These are phyloP conservation scores for Trichophyton benhamiae DNA, from an alignment of 2,329 filamentous ascomycete genomes.

Conservation along the genomic window DNA sequence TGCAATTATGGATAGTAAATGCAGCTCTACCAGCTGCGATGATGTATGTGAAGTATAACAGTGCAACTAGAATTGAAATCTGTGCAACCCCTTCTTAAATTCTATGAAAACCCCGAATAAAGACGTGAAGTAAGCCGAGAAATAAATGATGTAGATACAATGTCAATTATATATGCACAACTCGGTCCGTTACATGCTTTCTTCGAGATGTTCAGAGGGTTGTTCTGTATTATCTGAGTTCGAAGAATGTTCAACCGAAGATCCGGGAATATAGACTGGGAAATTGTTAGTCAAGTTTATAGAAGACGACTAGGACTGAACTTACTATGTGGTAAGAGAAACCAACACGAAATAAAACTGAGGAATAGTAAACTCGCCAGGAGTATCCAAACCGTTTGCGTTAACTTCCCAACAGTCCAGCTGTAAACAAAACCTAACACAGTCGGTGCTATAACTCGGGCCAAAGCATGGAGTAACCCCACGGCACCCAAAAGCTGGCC, in stretches of 20 bases:
- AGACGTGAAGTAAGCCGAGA: neutral
- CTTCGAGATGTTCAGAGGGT: neutral
- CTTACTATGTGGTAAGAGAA: conserved; percentile 64
- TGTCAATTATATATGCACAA: neutral
- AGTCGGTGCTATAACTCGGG: conserved; percentile 65
- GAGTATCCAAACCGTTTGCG: conserved; percentile 73
- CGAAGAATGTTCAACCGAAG: neutral
- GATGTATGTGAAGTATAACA: too few species aligned
- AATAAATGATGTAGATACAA: neutral
- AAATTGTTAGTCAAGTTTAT: neutral
- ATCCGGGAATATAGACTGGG: conserved; percentile 1
- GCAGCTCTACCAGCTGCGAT: too few species aligned
- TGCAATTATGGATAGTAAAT: too few species aligned
- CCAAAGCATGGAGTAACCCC: conserved; percentile 71
- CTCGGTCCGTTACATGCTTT: neutral
- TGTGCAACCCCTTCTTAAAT: neutral
- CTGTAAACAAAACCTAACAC: conserved; percentile 81
- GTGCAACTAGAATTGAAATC: neutral
- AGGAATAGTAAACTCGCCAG: conserved; percentile 54
- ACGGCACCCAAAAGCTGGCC: conserved; percentile 82
- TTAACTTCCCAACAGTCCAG: conserved; percentile 61
- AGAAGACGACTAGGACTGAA: conserved; percentile 15
- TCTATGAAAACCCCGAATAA: too few species aligned
- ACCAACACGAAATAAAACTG: conserved; percentile 54
- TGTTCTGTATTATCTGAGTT: neutral